Evolutionary conservation across 352 stramenopile genomes (phyloP).

Genomic region (Peronospora tabacina): DNA sequence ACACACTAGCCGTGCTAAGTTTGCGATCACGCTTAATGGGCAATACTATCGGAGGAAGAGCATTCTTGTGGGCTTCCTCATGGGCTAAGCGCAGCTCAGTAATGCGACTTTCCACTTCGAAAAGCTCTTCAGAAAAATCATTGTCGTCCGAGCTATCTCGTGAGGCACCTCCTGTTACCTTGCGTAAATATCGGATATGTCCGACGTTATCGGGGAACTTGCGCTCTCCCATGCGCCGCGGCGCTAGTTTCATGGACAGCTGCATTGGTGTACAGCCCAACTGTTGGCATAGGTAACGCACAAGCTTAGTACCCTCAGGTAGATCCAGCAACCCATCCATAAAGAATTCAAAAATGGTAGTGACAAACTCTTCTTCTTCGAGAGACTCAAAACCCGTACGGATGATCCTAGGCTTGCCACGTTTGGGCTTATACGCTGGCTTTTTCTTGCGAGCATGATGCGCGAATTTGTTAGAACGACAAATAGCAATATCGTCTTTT

Average conservation of each 20-base stretch:
- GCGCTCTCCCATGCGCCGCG: constrained; percentile 37
- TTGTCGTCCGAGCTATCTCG: constrained; percentile 19
- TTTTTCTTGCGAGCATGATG: constrained; percentile 17
- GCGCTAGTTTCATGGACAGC: constrained; percentile 65
- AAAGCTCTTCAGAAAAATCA: constrained; percentile 38
- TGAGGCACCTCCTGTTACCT: constrained; percentile 13
- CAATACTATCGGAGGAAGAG: constrained; percentile 1
- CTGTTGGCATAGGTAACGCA: constrained; percentile 51
- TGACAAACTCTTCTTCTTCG: constrained; percentile 58
- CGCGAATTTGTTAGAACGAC: constrained; percentile 1
- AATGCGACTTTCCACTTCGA: constrained; percentile 42
- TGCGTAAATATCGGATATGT: constrained; percentile 43
- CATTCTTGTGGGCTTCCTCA: constrained; percentile 33
- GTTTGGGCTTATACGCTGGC: constrained; percentile 16
- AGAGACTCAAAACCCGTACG: constrained; percentile 61
- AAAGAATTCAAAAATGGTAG: constrained; percentile 56
- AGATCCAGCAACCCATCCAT: constrained; percentile 46
- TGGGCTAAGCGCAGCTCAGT: constrained; percentile 42
- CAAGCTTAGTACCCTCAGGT: constrained; percentile 45
- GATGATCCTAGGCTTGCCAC: constrained; percentile 55
- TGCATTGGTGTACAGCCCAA: constrained; percentile 46
- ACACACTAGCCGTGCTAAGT: constrained; percentile 21
- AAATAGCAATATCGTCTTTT: constrained; percentile 4
- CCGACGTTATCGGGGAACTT: constrained; percentile 56
- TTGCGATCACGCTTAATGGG: constrained; percentile 27